Evolutionary conservation across 208 protist species (phyloP).

Genomic region (Leishmania turanica): DNA sequence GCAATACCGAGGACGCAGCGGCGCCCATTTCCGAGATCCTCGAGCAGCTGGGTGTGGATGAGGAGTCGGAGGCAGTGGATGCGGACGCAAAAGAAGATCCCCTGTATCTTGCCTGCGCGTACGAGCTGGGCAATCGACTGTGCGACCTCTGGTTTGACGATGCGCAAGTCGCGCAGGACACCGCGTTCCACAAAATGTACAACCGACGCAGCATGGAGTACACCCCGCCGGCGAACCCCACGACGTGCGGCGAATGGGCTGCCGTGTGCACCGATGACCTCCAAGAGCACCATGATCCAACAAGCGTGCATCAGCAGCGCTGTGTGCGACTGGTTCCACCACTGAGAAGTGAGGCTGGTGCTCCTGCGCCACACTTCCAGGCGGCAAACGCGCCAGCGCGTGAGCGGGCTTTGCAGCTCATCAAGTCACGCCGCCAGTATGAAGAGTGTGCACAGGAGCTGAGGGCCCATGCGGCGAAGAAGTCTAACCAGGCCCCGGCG

Average conservation of each 20-base stretch:
- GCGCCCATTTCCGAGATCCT: slow-evolving; percentile 17
- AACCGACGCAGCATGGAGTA: slow-evolving; percentile 21
- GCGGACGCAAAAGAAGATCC: slow-evolving; percentile 8
- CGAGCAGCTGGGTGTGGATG: neutral
- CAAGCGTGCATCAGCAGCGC: neutral
- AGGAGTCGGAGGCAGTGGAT: neutral
- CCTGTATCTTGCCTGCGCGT: slow-evolving; percentile 29
- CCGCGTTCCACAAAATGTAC: slow-evolving; percentile 15
- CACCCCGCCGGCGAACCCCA: slow-evolving; percentile 24
- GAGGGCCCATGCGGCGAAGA: neutral
- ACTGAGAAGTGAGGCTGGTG: neutral
- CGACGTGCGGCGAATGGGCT: slow-evolving; percentile 16
- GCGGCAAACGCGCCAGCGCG: neutral
- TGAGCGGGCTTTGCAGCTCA: slow-evolving; percentile 8
- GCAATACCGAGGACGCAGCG: slow-evolving; percentile 13
- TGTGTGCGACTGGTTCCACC: slow-evolving; percentile 17
- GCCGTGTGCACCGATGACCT: slow-evolving; percentile 23
- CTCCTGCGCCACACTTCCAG: neutral
- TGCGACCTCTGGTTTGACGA: slow-evolving; percentile 54
- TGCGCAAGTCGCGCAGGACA: slow-evolving; percentile 16
- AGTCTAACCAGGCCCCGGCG: neutral
- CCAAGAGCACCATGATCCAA: neutral
- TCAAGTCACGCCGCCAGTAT: slow-evolving; percentile 3
- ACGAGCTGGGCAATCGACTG: slow-evolving; percentile 49
- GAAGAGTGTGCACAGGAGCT: neutral